A percentile compares a stretch with the other conserved stretches of the same genome.
These are phyloP conservation scores for Arthrobotrys iridis DNA, from an alignment of 2,329 filamentous ascomycete genomes.

Conservation along the genomic window DNA sequence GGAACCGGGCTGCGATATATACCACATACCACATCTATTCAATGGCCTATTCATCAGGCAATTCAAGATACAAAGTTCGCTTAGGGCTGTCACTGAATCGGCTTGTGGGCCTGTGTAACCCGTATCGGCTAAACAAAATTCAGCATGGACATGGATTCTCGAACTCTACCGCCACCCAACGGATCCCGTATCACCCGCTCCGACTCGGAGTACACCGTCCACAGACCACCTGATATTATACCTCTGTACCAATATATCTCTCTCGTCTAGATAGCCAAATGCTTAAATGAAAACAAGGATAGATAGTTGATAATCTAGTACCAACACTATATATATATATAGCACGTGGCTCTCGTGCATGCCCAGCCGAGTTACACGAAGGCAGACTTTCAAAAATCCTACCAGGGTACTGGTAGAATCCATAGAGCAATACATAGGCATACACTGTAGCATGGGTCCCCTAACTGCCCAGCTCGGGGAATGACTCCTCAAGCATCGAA, in stretches of 20 bases:
- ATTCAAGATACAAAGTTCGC: not conserved
- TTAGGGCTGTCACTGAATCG: not conserved
- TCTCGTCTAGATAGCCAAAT: not conserved
- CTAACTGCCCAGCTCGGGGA: not conserved
- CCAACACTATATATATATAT: not conserved
- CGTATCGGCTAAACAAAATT: slow-evolving; percentile 1
- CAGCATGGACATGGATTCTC: not conserved
- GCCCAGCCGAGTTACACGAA: not conserved
- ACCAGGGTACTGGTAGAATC: not conserved
- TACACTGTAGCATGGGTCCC: no score
- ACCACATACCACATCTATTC: not conserved
- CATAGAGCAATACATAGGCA: not conserved
- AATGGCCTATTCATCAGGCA: not conserved
- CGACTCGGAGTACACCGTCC: not conserved
- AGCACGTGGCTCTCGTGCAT: not conserved
- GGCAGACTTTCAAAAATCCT: not conserved
- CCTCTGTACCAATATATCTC: not conserved
- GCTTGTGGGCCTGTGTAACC: slow-evolving; percentile 23
- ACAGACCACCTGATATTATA: not conserved
- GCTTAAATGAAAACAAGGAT: not conserved
- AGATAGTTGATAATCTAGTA: not conserved
- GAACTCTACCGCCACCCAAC: not conserved
- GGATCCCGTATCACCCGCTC: not conserved
- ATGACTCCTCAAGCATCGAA: no score
- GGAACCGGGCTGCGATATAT: not conserved